Conservation (phyloP, 345 rosid species). For the Lenwebbia sp. region DNA sequence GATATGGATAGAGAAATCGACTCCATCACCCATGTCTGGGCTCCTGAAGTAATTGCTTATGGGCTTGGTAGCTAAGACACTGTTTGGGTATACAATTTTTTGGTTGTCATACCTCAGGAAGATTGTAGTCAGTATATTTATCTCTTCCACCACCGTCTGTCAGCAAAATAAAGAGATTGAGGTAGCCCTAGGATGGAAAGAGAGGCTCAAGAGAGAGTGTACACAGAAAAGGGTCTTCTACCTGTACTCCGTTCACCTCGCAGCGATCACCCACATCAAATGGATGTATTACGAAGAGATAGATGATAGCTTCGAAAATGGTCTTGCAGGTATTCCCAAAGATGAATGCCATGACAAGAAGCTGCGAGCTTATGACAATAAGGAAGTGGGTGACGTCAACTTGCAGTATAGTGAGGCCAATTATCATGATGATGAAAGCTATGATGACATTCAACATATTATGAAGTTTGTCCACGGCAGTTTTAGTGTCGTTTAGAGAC, state of each 20-base stretch:
- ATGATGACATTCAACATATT: slow-evolving; percentile 23
- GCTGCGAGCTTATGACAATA: slow-evolving; percentile 36
- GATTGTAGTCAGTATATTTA: slow-evolving; percentile 38
- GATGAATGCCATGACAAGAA: slow-evolving; percentile 27
- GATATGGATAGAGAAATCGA: slow-evolving; percentile 34
- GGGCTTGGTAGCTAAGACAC: slow-evolving; percentile 26
- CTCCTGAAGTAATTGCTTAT: slow-evolving; percentile 35
- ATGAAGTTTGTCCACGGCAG: slow-evolving; percentile 39
- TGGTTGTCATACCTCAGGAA: slow-evolving; percentile 35
- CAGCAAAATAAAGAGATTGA: neutral
- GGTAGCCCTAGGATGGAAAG: neutral
- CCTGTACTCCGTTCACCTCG: slow-evolving; percentile 37
- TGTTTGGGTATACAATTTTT: slow-evolving; percentile 30
- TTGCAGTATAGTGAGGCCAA: slow-evolving; percentile 35
- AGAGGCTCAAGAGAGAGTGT: neutral
- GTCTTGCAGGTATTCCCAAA: slow-evolving; percentile 43
- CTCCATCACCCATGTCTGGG: slow-evolving; percentile 29
- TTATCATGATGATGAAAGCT: slow-evolving; percentile 15
- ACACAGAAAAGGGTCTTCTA: neutral
- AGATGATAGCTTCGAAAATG: slow-evolving; percentile 41
- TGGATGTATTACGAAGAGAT: slow-evolving; percentile 37
- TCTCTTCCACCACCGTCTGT: slow-evolving; percentile 40
- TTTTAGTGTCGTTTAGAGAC: slow-evolving; percentile 39
- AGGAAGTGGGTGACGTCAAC: slow-evolving; percentile 25
- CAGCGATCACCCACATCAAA: slow-evolving; percentile 44